Evolutionary conservation across 2,329 filamentous ascomycete species (phyloP), one percentile per base, ranked within the genome.

Genomic region (Sporothrix pseudoabietina): DNA sequence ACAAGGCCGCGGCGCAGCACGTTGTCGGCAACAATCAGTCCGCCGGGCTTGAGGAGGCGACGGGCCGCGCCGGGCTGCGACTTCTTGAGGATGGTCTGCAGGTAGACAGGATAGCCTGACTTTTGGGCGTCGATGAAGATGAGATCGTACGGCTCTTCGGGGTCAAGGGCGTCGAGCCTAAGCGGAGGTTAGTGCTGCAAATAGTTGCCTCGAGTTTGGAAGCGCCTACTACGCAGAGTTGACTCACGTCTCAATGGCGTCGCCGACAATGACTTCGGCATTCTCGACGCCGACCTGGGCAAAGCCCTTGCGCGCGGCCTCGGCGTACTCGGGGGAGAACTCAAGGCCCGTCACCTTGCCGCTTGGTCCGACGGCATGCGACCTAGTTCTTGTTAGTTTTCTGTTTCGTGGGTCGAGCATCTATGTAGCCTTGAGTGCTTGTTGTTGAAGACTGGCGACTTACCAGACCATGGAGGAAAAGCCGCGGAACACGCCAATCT

Each of bases 41-140:
- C 86, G 8, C 84, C 85, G 9, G 82, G 78, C 0, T 83, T 82
- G 54, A 89, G 81, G 35, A 89, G 81, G 7, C 85, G 82, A 16
- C 75, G 77, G 2, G 77, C 22, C 6, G 76, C 75, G 2, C 80
- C 82, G 1, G 85, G 81, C 68, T 77, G 77, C 5, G 85, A 87
- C 68, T 79, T 77, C 22, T 79, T 80, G 16, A 88, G 80, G 71
- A 88, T 83, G 41, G 82, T 80, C 26, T 79, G 77, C 52, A 88
- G 80, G 77, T 87, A 88, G 7, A 77, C 77, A 0, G 84, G 83
- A 77, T 88, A 87, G n/a, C 83, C 84, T 0, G 81, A 79, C 79
- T 88, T 88, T 73, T 88, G 82, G 32, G 86, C 86, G 73, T 87
- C 86, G 74, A 87, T 82, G 77, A 88, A 88, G 77, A 87, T 82